Evolutionary conservation across 2,329 filamentous ascomycete genomes (phyloP).

Genomic region (Monilinia fructicola): DNA sequence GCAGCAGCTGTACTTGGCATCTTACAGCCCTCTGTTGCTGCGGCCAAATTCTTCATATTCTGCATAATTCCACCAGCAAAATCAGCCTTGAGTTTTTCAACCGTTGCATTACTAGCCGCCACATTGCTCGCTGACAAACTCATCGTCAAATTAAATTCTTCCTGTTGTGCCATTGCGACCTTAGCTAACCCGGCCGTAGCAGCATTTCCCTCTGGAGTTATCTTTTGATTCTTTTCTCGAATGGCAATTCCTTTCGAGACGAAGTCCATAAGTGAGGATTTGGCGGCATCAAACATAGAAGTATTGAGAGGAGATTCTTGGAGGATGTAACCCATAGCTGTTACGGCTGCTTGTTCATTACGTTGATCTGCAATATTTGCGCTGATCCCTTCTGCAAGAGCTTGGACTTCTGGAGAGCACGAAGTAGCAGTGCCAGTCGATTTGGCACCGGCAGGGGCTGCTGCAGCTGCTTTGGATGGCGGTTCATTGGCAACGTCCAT

Average conservation of each 20-base stretch:
- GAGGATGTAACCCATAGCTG: slow-evolving; percentile 27
- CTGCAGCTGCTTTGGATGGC: not conserved
- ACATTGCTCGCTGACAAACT: slow-evolving; percentile 25
- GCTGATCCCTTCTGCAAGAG: slow-evolving; percentile 31
- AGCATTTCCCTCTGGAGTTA: slow-evolving; percentile 30
- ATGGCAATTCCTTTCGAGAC: slow-evolving; percentile 33
- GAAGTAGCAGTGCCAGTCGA: slow-evolving; percentile 13
- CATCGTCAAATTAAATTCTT: slow-evolving; percentile 31
- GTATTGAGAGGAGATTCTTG: slow-evolving; percentile 27
- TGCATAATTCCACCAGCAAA: slow-evolving; percentile 32
- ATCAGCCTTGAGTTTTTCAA: slow-evolving; percentile 29
- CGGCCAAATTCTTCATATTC: slow-evolving; percentile 32
- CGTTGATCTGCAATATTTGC: slow-evolving; percentile 33
- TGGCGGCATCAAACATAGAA: slow-evolving; percentile 27
- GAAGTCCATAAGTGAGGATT: slow-evolving; percentile 28
- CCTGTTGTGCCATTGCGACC: slow-evolving; percentile 31
- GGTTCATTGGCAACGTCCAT: not conserved
- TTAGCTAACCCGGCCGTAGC: slow-evolving; percentile 30
- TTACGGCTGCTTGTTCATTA: slow-evolving; percentile 30
- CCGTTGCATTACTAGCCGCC: slow-evolving; percentile 24
- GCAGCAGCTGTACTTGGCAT: too few relatives aligned
- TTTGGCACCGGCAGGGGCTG: not conserved
- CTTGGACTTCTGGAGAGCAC: slow-evolving; percentile 27
- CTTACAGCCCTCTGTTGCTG: slow-evolving; percentile 18
- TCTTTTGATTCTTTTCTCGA: slow-evolving; percentile 34